Evolutionary conservation across 257 asterid genomes (phyloP).

Genomic region (Przewalskia tangutica): DNA sequence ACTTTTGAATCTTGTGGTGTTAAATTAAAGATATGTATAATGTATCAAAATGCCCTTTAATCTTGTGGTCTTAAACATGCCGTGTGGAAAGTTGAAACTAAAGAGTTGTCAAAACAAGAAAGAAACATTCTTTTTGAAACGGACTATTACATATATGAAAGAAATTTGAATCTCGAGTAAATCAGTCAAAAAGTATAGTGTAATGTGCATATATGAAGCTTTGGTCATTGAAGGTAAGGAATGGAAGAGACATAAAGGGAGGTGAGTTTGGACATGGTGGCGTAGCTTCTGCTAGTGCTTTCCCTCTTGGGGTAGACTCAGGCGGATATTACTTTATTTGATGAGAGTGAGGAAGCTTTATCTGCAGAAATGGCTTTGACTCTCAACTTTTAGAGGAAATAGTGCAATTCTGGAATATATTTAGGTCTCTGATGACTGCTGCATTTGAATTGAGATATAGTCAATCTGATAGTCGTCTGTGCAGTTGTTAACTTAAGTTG

Average conservation of each 20-base stretch:
- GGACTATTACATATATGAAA: background rate
- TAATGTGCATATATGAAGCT: background rate
- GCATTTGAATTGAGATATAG: background rate
- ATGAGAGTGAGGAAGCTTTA: conserved; percentile 3
- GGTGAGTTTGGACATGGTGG: background rate
- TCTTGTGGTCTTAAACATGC: too few relatives aligned
- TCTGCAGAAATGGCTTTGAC: background rate
- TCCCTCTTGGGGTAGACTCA: background rate
- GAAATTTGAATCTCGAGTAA: background rate
- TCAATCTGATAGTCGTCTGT: background rate
- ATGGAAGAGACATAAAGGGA: background rate
- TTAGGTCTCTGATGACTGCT: background rate
- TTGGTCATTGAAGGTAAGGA: background rate
- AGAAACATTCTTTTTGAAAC: too few relatives aligned
- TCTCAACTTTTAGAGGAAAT: too few relatives aligned
- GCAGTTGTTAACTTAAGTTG: background rate
- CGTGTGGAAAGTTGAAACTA: too few relatives aligned
- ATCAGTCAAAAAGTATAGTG: background rate
- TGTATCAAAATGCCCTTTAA: too few relatives aligned
- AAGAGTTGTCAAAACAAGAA: too few relatives aligned
- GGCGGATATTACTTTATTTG: background rate
- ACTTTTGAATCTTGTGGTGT: too few relatives aligned
- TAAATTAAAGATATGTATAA: too few relatives aligned
- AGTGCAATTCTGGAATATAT: background rate
- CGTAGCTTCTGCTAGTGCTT: background rate